phyloP scores from a whole-genome alignment of 2,329 filamentous ascomycete species.

The Aspergillus pseudotamarii region DNA sequence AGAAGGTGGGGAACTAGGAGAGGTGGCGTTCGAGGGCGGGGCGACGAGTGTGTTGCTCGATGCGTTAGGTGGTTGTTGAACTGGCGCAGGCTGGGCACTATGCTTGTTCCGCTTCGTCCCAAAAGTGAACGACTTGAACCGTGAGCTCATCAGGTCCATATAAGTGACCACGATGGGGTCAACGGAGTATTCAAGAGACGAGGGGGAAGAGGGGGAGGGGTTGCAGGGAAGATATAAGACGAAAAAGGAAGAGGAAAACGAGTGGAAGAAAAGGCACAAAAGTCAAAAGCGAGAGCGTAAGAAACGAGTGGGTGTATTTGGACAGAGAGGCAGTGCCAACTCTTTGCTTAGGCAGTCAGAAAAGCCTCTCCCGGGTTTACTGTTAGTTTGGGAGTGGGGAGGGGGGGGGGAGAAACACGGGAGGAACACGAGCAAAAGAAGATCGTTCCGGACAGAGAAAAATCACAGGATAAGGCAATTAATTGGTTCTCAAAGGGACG shows the following conservation, averaged over 20 bases:
- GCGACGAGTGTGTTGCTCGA: constrained; percentile 34
- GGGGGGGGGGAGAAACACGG: neutral
- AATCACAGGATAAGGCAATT: neutral
- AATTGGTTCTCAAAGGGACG: neutral
- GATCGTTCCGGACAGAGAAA: neutral
- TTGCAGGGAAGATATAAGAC: constrained; percentile 15
- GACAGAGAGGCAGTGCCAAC: constrained; percentile 1
- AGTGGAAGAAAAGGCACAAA: constrained; percentile 7
- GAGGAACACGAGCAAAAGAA: neutral
- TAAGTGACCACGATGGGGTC: constrained; percentile 27
- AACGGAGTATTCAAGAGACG: constrained; percentile 12
- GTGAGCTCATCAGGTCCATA: constrained; percentile 56
- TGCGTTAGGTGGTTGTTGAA: constrained; percentile 30
- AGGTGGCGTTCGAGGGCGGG: constrained; percentile 39
- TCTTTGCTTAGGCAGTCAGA: constrained; percentile 4
- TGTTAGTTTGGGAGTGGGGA: constrained; percentile 1
- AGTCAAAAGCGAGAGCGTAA: constrained; percentile 6
- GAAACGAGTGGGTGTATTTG: constrained; percentile 1
- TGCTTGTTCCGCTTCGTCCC: constrained; percentile 55
- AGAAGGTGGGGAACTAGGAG: constrained; percentile 40
- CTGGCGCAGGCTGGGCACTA: constrained; percentile 41
- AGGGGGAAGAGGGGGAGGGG: constrained; percentile 13
- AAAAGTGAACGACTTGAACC: constrained; percentile 54
- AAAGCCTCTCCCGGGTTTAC: neutral
- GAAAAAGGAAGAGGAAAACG: neutral